Evolutionary conservation across 257 asterid genomes (phyloP).

Genomic region (Buddleja alternifolia): DNA sequence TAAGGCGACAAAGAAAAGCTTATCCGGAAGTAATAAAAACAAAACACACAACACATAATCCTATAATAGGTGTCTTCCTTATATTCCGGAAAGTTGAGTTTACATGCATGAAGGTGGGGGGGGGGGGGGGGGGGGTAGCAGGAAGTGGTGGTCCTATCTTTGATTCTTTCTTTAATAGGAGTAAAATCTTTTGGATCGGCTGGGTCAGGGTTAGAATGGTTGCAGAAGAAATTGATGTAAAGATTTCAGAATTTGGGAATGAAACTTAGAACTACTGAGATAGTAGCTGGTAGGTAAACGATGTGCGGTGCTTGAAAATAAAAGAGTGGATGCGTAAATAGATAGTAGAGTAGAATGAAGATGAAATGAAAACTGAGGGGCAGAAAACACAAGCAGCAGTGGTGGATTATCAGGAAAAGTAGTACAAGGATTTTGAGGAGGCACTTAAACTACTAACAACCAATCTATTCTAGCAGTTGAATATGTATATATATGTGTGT

Average conservation of each 20-base stretch:
- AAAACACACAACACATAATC: conserved; percentile 8
- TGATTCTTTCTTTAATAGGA: no score
- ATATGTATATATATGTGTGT: no score
- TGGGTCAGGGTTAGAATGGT: neutral
- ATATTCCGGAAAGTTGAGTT: neutral
- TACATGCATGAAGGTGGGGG: conserved; percentile 9
- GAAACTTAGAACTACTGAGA: neutral
- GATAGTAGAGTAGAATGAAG: neutral
- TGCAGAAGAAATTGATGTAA: conserved; percentile 1
- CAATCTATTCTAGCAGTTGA: conserved; percentile 7
- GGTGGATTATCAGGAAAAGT: neutral
- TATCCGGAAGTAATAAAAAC: conserved; percentile 15
- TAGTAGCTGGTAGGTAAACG: conserved; percentile 3
- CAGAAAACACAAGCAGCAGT: conserved; percentile 22
- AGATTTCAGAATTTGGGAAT: conserved; percentile 12
- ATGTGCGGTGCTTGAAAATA: neutral
- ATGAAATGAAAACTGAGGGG: neutral
- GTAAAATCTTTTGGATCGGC: no score
- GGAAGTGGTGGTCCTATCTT: no score
- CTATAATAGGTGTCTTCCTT: neutral
- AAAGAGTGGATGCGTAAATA: neutral
- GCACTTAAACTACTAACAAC: neutral
- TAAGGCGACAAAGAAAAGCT: conserved; percentile 14
- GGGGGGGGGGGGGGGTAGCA: no score
- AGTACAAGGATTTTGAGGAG: neutral